These are phyloP conservation scores for Physaria fendleri DNA, from an alignment of 345 rosid genomes.

Conservation along the genomic window DNA sequence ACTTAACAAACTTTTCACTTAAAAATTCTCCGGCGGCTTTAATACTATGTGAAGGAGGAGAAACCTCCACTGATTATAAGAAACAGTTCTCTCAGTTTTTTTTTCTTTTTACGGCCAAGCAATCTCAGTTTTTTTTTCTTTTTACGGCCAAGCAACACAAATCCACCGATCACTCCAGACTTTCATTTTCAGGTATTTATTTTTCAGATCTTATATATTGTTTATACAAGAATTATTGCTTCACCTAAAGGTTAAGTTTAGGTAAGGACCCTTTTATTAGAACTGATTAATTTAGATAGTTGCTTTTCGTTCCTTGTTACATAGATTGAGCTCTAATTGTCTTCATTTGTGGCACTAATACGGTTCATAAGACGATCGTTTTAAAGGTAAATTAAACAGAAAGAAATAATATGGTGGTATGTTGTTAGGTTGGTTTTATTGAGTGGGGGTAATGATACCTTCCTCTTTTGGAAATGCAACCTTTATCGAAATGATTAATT, in stretches of 20 bases:
- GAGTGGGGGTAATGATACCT: conserved; percentile 12
- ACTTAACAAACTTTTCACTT: not conserved
- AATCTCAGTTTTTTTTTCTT: too few relatives aligned
- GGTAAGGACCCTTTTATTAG: not conserved
- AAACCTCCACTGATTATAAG: not conserved
- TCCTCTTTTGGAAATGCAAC: conserved; percentile 23
- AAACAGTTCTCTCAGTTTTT: not conserved
- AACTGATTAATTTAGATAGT: not conserved
- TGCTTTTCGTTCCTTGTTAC: too few relatives aligned
- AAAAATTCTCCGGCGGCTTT: conserved; percentile 7
- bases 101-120: too few relatives aligned
- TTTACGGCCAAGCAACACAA: not conserved
- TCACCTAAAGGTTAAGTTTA: not conserved
- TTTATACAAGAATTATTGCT: too few relatives aligned
- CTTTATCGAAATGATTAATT: conserved; percentile 20
- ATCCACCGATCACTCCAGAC: not conserved
- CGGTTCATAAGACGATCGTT: too few relatives aligned
- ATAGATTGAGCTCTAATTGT: too few relatives aligned
- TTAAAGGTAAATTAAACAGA: not conserved
- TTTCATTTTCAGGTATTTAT: conserved; percentile 20
- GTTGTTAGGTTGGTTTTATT: not conserved
- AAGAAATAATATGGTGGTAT: not conserved
- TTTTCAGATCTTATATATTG: too few relatives aligned
- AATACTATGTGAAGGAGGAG: conserved; percentile 10
- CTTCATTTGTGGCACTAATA: too few relatives aligned